Base-by-base conservation (phyloP, 345 rosid genomes). In the Excoecaria cochinchinensis region DNA sequence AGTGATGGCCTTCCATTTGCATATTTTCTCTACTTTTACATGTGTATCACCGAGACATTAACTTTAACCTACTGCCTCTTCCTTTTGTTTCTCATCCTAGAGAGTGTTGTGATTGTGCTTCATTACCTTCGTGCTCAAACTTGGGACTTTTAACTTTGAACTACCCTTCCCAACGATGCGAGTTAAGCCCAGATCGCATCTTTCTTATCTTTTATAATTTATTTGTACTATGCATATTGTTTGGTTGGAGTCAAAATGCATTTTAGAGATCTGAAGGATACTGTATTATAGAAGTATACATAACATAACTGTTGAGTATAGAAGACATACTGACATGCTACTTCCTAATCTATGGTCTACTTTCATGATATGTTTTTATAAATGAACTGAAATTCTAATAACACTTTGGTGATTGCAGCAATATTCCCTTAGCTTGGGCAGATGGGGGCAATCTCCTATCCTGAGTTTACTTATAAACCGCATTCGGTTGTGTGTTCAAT, bases 91-190 rank as follows among this genome's bases (percentile, higher is more conserved):
- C 42, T 42, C 1, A 42, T n/a, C 19, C 57, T 19, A 48, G 21
- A 39, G 47, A 63, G 22, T 25, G 22, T 47, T 21, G 17, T 63
- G 44, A 62, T 38, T 36, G 16, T 36, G 16, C 6, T 58, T 5
- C 50, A 42, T 31, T 3, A 42, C 42, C 16, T 65, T 42, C 8
- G 51, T 42, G 69, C 25, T 65, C 17, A 12, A 40, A 39, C 67
- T 16, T 63, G 5, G 48, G 47, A 39, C 39, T 6, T 47, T 31
- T 67, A n/a, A 25, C 39, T 6, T 47, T 31, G 47, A n/a, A 25
- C 39, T n/a, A 47, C 38, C 71, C 57, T 67, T n/a, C 57, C 56
- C 16, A 21, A 67, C 70, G 21, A n/a, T 67, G 67, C 19, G 47
- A 63, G 47, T 47, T 6, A 63, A 39, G 22, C 44, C 44, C 47